Evolutionary conservation across 768 basidiomycete genomes (phyloP), one percentile per base, ranked within the genome.

Genomic region (Tricholoma bakamatsutake): DNA sequence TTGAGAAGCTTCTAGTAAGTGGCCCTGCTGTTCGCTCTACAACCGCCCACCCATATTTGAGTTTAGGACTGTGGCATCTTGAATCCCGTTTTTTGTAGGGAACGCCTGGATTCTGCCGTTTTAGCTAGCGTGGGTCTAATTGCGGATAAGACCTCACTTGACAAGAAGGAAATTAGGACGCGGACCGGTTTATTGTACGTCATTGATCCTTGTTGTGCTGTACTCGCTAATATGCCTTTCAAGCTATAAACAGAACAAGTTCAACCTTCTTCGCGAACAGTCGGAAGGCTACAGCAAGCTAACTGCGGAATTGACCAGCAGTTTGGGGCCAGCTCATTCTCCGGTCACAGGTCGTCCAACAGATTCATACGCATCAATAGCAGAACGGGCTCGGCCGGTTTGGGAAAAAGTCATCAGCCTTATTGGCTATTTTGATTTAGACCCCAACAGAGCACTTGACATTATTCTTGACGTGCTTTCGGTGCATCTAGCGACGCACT

Each of bases 231-330:
- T 52, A n/a, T 46, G 40, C n/a, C 24, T 24, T 15, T 52, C n/a
- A 66, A 95, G 92, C 68, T 96, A 94, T 76, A 94, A 93, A 70
- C 96, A 99, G 70, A 93, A 93, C 74, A 99, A 98, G 71, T 96
- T 95, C 77, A 99, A 98, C 67, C 81, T 99, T 37, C 81, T 98
- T 13, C 88, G 97, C 35, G 97, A 99, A 73, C 92, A 97, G 64
- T 94, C 94, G 0, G 96, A 98, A 74, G 97, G 97, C 7, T 99
- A 93, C 73, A 92, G 92, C 68, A 94, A 95, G 69, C 82, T 98
- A 31, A 82, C 87, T 27, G 83, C 88, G 9, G 92, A 98, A 64
- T 75, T 99, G 37, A 84, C 85, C 10, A 85, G 85, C 60, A 81
- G 80, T 63, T 72, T 94, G 50, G 91, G 90, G 1, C 84, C 85